Evolutionary conservation across 345 rosid genomes (phyloP).

Genomic region (Psidium friedrichsthalianum): DNA sequence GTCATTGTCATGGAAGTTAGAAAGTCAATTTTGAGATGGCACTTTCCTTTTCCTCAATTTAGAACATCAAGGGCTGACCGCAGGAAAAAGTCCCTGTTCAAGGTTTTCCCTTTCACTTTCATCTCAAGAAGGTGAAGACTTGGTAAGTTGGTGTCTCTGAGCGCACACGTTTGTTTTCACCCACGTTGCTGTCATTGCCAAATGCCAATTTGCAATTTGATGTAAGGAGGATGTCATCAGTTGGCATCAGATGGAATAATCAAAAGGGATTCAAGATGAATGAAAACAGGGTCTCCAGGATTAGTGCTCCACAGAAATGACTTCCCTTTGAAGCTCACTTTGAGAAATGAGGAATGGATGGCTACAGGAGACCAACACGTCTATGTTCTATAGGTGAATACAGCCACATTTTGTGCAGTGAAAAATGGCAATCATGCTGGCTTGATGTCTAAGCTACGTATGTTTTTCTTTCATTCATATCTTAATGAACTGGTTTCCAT

Average conservation of each 20-base stretch:
- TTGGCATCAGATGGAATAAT: background rate
- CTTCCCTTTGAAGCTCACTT: background rate
- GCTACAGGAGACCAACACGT: background rate
- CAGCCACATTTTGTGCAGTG: background rate
- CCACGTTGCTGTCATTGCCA: background rate
- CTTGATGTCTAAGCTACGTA: conserved; percentile 20
- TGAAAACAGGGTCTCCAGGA: background rate
- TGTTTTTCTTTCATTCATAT: background rate
- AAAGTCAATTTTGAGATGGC: background rate
- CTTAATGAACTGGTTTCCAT: background rate
- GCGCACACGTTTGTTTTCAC: too few relatives aligned
- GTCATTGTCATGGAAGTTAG: background rate
- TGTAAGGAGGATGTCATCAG: background rate
- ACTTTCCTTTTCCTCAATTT: background rate
- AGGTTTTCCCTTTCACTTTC: background rate
- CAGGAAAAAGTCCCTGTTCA: background rate
- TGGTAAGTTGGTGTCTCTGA: background rate
- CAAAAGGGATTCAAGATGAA: background rate
- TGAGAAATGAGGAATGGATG: background rate
- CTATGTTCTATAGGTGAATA: background rate
- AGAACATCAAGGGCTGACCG: background rate
- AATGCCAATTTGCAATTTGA: background rate
- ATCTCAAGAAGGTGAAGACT: background rate
- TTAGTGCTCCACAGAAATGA: background rate
- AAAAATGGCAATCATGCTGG: background rate